phyloP scores from a whole-genome alignment of 2,329 filamentous ascomycete genomes.

The Penicillium sp. region DNA sequence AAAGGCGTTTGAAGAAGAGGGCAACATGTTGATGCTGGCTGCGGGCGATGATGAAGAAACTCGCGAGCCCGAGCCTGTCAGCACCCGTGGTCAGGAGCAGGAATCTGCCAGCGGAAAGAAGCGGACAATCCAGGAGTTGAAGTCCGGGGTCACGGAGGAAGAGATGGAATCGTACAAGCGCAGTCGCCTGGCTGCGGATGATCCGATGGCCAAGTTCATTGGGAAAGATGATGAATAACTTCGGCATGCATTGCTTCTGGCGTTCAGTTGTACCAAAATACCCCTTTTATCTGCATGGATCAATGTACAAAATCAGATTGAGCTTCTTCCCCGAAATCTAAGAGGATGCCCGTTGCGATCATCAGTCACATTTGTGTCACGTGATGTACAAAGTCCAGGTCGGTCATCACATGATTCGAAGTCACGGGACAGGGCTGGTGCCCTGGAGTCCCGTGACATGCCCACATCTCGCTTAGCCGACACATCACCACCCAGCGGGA shows the following conservation, averaged over 20 bases:
- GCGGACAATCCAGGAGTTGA: conserved; percentile 72
- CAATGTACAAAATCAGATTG: background rate
- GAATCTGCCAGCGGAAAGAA: conserved; percentile 54
- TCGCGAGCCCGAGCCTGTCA: conserved; percentile 26
- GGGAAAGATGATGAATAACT: conserved; percentile 56
- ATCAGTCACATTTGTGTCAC: background rate
- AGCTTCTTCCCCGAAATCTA: background rate
- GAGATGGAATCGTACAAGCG: conserved; percentile 82
- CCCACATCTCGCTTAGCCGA: conserved; percentile 44
- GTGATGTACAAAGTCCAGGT: background rate
- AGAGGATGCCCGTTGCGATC: background rate
- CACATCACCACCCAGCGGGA: conserved; percentile 32
- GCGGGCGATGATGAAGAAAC: conserved; percentile 20
- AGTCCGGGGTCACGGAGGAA: conserved; percentile 70
- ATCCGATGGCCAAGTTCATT: conserved; percentile 81
- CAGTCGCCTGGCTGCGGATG: conserved; percentile 67
- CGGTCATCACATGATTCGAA: conserved; percentile 3
- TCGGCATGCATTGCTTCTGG: conserved; percentile 9
- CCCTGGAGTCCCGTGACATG: conserved; percentile 19
- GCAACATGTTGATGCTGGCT: conserved; percentile 53
- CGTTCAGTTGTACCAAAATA: conserved; percentile 23
- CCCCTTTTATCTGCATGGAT: conserved; percentile 11
- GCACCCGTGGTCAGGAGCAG: conserved; percentile 26
- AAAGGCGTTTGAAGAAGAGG: conserved; percentile 70
- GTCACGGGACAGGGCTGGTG: conserved; percentile 20